Percentiles rank a stretch among this genome's conserved stretches.
phyloP scores from a whole-genome alignment of 2,329 filamentous ascomycete species.

The Aspergillus piperis region DNA sequence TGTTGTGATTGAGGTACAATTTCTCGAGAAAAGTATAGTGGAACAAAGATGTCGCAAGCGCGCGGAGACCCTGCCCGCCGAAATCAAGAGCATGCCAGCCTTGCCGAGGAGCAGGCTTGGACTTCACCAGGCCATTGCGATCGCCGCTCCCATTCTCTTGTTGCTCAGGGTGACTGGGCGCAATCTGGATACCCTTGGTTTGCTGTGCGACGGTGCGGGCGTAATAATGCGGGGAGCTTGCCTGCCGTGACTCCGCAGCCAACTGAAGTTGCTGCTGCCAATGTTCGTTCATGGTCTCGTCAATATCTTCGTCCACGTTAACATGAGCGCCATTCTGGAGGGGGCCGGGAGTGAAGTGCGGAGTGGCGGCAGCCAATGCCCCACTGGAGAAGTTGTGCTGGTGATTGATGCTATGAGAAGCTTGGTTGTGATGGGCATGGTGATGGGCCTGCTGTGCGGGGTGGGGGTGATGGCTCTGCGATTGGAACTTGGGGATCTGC shows the following conservation, averaged over 20 bases:
- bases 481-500: conserved; percentile 51
- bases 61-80: conserved; percentile 90
- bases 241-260: conserved; percentile 71
- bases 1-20: conserved; percentile 92
- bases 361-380: conserved; percentile 49
- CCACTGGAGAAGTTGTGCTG: conserved; percentile 54
- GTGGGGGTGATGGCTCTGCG: conserved; percentile 49
- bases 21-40: conserved; percentile 86
- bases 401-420: conserved; percentile 47
- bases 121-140: conserved; percentile 65
- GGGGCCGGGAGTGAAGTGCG: conserved; percentile 61
- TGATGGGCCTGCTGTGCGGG: conserved; percentile 47
- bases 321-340: conserved; percentile 61
- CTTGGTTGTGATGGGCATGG: conserved; percentile 46
- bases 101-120: conserved; percentile 62
- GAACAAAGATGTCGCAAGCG: conserved; percentile 78
- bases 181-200: conserved; percentile 48
- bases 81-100: conserved; percentile 94
- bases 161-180: conserved; percentile 52
- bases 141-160: conserved; percentile 55
- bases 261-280: conserved; percentile 87
- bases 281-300: conserved; percentile 66
- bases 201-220: conserved; percentile 50
- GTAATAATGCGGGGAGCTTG: conserved; percentile 72
- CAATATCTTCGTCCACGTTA: conserved; percentile 57